Percentiles rank a stretch among this genome's conserved stretches.
phyloP scores from a whole-genome alignment of 495 filamentous ascomycete genomes.

The Hyaloscypha finlandica region DNA sequence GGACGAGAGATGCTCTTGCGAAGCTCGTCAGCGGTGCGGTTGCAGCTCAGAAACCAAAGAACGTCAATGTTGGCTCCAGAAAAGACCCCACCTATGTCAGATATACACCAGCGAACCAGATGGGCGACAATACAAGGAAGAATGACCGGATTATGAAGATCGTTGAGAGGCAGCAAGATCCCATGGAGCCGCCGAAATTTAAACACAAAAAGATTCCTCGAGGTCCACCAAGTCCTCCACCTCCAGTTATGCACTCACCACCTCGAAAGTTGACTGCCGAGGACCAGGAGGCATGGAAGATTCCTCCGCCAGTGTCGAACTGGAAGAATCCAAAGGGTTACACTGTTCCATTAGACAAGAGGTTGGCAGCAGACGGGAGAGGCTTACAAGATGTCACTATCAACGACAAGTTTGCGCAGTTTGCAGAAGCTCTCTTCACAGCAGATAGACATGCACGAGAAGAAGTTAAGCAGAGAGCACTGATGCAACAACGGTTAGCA shows the following conservation, averaged over 20 bases:
- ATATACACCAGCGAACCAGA: conserved; percentile 95
- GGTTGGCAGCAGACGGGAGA: conserved; percentile 92
- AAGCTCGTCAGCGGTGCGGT: conserved; percentile 82
- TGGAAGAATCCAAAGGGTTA: conserved; percentile 99
- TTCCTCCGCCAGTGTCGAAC: conserved; percentile 91
- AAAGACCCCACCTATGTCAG: conserved; percentile 91
- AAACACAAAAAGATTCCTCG: conserved; percentile 98
- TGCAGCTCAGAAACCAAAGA: conserved; percentile 93
- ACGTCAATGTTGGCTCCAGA: conserved; percentile 72
- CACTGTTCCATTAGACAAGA: conserved; percentile 94
- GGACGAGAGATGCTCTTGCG: conserved; percentile 82
- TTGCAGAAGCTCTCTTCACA: conserved; percentile 90
- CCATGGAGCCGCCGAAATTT: conserved; percentile 98
- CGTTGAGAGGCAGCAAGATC: conserved; percentile 89
- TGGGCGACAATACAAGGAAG: conserved; percentile 86
- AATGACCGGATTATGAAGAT: conserved; percentile 99
- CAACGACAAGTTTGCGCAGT: conserved; percentile 98
- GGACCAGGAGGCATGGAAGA: conserved; percentile 96
- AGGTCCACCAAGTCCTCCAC: conserved; percentile 88
- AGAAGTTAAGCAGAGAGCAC: conserved; percentile 86
- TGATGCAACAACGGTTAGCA: conserved; percentile 95
- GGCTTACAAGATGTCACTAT: conserved; percentile 93
- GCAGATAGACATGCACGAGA: conserved; percentile 94
- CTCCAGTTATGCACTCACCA: conserved; percentile 94
- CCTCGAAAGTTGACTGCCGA: conserved; percentile 94